Evolutionary conservation across 2,329 filamentous ascomycete species (phyloP), one percentile per base, ranked within the genome.

Genomic region (Ceratocystis papillata): DNA sequence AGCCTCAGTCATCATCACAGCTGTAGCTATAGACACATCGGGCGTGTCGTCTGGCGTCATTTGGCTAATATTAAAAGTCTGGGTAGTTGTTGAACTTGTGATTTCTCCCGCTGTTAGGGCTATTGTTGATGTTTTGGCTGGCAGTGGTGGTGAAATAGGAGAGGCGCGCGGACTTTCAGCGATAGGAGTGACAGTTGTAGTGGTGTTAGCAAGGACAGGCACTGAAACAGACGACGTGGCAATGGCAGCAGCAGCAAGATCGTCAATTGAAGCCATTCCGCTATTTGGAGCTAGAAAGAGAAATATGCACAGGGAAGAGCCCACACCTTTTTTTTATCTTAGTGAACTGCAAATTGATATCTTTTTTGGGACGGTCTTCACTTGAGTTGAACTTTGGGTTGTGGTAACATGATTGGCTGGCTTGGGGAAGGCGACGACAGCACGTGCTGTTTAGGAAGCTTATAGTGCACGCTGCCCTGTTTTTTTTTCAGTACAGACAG

Each of bases 161-260:
- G 62, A 15, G n/a, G 44, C 62, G 33, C 8, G 62, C 12, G 28
- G 25, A 30, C 46, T 15, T 50, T 37, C 30, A 53, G 22, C 48
- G 37, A 44, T 8, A n/a, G 37, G 20, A 37, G 57, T 20, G 22
- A 10, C 17, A 44, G 10, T 53, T 45, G 45, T 61, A 41, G 68
- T 48, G 55, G 65, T 46, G 65, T 62, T 71, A 63, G 65, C 72
- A 72, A 64, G 70, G 70, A n/a, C 44, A 50, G 55, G 64, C 33
- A 33, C 61, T 50, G 64, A 28, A 65, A 46, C 41, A 33, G 74
- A 75, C 10, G 77, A 76, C 45, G 75, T 75, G 57, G 77, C 77
- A 28, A 79, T 79, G 44, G 79, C 79, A 62, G 78, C 79, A 22
- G 77, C 77, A 22, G 79, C 79, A 46, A 80, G 75, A 66, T 81